Evolutionary conservation across 371 early-diverging fungal species (phyloP).

Genomic region (Lichtheimia corymbifera): DNA sequence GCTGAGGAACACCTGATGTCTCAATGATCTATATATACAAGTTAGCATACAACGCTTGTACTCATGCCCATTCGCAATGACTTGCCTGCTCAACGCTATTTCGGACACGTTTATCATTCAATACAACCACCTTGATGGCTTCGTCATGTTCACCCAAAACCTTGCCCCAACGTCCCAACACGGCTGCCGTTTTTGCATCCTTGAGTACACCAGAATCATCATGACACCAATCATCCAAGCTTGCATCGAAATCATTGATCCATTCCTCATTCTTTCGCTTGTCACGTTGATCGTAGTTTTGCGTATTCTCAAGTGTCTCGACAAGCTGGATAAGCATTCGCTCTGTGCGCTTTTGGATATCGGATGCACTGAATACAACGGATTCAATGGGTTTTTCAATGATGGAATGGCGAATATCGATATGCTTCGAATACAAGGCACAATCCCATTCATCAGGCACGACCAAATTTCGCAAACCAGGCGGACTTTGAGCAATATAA

Average conservation of each 20-base stretch:
- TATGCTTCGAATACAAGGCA: slow-evolving; percentile 35
- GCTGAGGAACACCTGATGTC: slow-evolving; percentile 49
- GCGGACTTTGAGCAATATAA: slow-evolving; percentile 36
- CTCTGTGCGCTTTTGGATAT: slow-evolving; percentile 47
- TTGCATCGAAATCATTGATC: slow-evolving; percentile 53
- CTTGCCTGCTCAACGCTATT: slow-evolving; percentile 43
- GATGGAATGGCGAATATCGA: slow-evolving; percentile 27
- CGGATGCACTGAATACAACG: slow-evolving; percentile 42
- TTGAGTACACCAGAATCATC: slow-evolving; percentile 46
- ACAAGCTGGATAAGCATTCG: slow-evolving; percentile 43
- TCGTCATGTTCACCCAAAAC: slow-evolving; percentile 44
- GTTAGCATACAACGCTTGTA: neutral
- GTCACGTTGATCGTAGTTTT: slow-evolving; percentile 24
- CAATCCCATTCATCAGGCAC: slow-evolving; percentile 44
- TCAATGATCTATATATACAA: slow-evolving; percentile 35
- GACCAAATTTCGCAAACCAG: slow-evolving; percentile 37
- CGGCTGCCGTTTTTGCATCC: slow-evolving; percentile 28
- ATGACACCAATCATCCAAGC: slow-evolving; percentile 56
- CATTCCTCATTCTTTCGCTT: slow-evolving; percentile 47
- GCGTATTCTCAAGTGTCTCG: slow-evolving; percentile 38
- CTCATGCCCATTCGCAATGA: neutral
- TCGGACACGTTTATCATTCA: slow-evolving; percentile 47
- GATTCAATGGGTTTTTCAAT: slow-evolving; percentile 48
- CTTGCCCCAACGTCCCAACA: slow-evolving; percentile 42
- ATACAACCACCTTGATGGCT: slow-evolving; percentile 39